Base-by-base conservation (phyloP, 1,284 basidiomycete species). In the Cryptococcus sp. region DNA sequence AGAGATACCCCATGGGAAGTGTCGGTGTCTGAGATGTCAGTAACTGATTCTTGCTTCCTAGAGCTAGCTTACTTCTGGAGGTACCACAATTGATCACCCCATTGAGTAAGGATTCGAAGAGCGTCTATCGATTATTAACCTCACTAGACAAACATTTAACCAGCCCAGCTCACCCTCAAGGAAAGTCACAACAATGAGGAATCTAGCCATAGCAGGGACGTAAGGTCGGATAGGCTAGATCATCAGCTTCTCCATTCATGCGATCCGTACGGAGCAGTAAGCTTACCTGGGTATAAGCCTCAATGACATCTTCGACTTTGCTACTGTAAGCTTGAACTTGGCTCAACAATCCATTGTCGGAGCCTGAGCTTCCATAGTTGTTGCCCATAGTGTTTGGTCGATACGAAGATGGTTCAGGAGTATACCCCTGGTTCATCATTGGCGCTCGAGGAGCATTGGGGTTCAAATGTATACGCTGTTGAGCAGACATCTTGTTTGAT, bases 111-210 rank as follows among this genome's bases (percentile, higher is more conserved):
- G 74, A 98, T 98, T 65, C 95, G 82, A 71, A 96, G 79, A 10
- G 95, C 91, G 76, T 98, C 73, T 74, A 50, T 23, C 7, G 30
- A 34, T 59, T 49, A 63, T 52, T 55, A 38, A 5, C 44, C 46
- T 42, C 11, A 35, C 23, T 6, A 33, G 36, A 41, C 34, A 50
- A 49, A 34, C 49, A 30, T 37, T 35, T 50, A 7, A 5, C 37
- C 23, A 23, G 42, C 36, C 41, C 13, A 32, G 58, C 71, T 60
- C 47, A 74, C 72, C 95, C 80, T 99, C 95, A 73, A 95, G 80
- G 80, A 99, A 99, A 4, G 95, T 99, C 45, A 96, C 92, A 54
- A 99, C 92, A 76, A 98, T 98, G 63, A 99, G 79, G 79, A 98
- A 98, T 63, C 96, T 84, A 59, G 93, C 96, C 73, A 98, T 86